Base-by-base conservation (phyloP, 176 grass and related monocot species). In the Calamus simplicifolius region DNA sequence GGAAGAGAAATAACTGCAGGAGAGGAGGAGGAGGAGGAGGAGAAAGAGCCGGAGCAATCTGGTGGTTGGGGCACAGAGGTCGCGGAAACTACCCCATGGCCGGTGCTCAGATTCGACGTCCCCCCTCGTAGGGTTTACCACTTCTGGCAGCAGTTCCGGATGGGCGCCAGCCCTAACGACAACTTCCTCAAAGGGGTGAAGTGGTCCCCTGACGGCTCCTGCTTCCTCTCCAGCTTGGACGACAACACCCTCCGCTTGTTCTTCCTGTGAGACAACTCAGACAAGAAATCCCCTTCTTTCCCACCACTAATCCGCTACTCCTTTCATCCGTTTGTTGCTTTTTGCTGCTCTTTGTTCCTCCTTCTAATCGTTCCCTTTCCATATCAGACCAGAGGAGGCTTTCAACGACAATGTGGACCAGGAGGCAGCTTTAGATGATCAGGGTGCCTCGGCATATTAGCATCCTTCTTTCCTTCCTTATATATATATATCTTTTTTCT, bases 151-250 rank as follows among this genome's bases (percentile, higher is more conserved):
- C 74, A 83, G 74, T 83, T 83, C 74, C 29, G 56, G 49, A 81
- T 48, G 64, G 69, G 64, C 51, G 69, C 54, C 17, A 29, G 59
- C 56, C 51, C 75, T 31, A 18, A 23, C 16, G 10, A 6, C 27
- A 97, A 88, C 81, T 98, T 98, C 67, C 84, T 98, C 50, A 98
- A 88, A 61, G 93, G 84, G 19, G 87, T 89, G 3, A 88, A 92
- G 63, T 98, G 93, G 93, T 92, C 93, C 13, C 93, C 93, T 7
- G 93, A 98, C 16, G 93, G 93, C 4, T 92, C 87, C 65, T 91
- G 73, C 75, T 92, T 98, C 69, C 93, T 98, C 75, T 88, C 81
- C 55, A 80, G 84, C 81, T 98, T 78, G 16, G 84, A 98, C 57
- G 93, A 98, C 76, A 92, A 98, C 76, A 82, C 87, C 31, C 87